Conservation (phyloP, 208 protist genomes). For the Trypanosoma mega region DNA sequence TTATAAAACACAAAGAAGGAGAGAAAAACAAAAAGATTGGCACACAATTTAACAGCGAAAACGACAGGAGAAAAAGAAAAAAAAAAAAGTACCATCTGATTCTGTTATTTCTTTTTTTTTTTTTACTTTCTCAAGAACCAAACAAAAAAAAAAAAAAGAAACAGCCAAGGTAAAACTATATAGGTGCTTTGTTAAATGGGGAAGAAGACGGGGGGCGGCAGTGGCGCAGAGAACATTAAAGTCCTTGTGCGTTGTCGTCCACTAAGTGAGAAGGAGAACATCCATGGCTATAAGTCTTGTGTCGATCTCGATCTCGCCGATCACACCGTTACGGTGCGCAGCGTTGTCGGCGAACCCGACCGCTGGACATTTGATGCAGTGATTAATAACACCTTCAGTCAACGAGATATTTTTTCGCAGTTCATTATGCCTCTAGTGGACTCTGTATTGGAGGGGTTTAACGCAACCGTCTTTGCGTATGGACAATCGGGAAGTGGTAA, state of each 20-base stretch:
- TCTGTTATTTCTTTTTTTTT: no score
- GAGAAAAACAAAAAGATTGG: no score
- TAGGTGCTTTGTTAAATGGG: no score
- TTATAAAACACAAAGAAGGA: no score
- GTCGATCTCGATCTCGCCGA: constrained; percentile 74
- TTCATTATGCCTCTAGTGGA: constrained; percentile 87
- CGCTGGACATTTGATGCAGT: constrained; percentile 90
- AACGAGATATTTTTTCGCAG: constrained; percentile 87
- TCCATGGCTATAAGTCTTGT: constrained; percentile 68
- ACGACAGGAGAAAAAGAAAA: no score
- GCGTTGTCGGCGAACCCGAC: constrained; percentile 59
- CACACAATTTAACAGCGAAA: no score
- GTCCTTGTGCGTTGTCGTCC: constrained; percentile 87
- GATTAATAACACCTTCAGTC: constrained; percentile 87
- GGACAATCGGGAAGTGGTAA: constrained; percentile 95
- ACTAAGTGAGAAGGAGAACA: constrained; percentile 78
- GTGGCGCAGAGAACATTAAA: constrained; percentile 85
- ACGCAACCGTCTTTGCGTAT: constrained; percentile 95
- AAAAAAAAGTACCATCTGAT: no score
- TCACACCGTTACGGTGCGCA: constrained; percentile 69
- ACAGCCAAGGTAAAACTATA: no score
- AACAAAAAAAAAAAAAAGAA: no score
- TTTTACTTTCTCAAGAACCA: no score
- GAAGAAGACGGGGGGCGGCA: constrained; percentile 45
- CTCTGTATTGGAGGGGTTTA: constrained; percentile 87